Evolutionary conservation across 768 basidiomycete genomes (phyloP), one percentile per base, ranked within the genome.

Genomic region (Paxillus rubicundulus): DNA sequence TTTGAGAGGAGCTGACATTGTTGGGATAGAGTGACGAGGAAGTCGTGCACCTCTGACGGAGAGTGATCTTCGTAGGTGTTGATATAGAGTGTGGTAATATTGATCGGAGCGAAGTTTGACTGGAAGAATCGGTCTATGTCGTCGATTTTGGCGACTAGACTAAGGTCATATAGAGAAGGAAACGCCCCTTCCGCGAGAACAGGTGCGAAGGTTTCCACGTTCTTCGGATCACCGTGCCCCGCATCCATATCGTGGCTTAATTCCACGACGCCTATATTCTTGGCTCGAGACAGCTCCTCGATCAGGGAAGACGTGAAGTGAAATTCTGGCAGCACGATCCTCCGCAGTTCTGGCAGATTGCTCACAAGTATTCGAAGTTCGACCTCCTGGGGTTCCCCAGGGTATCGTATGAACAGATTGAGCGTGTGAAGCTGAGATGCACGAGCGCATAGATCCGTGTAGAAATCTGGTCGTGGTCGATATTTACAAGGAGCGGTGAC

Each of bases 131-230:
- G 64, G 5, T 75, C 65, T 18, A 78, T 66, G 47, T 82, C 74
- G 5, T 68, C 66, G 21, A 82, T 70, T n/a, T 66, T 58, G 10
- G 71, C 72, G 16, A 78, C 79, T 43, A 81, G 55, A 4, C 75
- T 78, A 37, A 84, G 71, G 52, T 84, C 82, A 61, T 69, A 76
- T 4, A 86, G 68, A 2, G 72, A 68, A 0, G 80, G 80, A 60
- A 85, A 85, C 0, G 79, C 75, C 18, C 77, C 80, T 57, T 79
- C 72, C 18, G 62, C 37, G 14, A 83, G 63, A 3, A 53, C 56
- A 1, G 84, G 82, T 14, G 45, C 18, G 58, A 84, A 82, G 30
- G 66, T 59, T 9, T 61, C 51, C 1, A 80, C 72, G 53, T 86
- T 84, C 2, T 47, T 52, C 1, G 68, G 63, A 40, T 74, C 66